Percentiles rank a stretch among this genome's conserved stretches.
Conservation (phyloP, 1,284 basidiomycete genomes). For the Melanopsichium pennsylvanicum region DNA sequence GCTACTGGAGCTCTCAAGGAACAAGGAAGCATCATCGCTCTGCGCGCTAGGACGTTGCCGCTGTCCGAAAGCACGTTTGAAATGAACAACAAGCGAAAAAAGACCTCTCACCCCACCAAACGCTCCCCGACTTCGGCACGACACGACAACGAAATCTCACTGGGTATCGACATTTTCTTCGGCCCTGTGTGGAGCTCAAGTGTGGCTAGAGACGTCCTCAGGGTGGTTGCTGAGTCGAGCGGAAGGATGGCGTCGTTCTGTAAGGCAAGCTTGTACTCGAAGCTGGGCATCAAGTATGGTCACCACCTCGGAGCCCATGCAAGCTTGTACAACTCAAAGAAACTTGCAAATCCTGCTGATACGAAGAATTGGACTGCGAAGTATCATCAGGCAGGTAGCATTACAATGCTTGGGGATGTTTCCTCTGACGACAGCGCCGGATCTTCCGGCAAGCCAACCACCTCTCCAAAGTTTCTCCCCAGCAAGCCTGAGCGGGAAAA, state of each 20-base stretch:
- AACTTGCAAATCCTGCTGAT: slow-evolving; percentile 11
- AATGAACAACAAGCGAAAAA: slow-evolving; percentile 4
- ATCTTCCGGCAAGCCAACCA: neutral
- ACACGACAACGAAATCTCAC: neutral
- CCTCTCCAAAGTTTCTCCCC: no score
- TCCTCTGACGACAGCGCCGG: neutral
- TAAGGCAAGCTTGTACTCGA: slow-evolving; percentile 27
- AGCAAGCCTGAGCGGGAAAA: neutral
- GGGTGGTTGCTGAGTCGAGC: slow-evolving; percentile 5
- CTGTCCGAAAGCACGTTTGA: slow-evolving; percentile 3
- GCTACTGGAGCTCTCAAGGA: slow-evolving; percentile 11
- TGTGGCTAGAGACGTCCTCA: slow-evolving; percentile 13
- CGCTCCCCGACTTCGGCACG: slow-evolving; percentile 1
- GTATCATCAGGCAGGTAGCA: neutral
- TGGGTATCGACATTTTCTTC: slow-evolving; percentile 35
- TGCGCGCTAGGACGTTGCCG: slow-evolving; percentile 21
- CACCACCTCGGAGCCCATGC: slow-evolving; percentile 8
- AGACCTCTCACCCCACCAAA: slow-evolving; percentile 2
- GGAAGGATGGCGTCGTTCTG: slow-evolving; percentile 29
- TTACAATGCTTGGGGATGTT: no score
- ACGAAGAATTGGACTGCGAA: slow-evolving; percentile 6
- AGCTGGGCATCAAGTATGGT: slow-evolving; percentile 11
- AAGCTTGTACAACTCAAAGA: slow-evolving; percentile 21
- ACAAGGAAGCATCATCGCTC: slow-evolving; percentile 10
- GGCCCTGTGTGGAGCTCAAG: slow-evolving; percentile 17